These are phyloP conservation scores for Quercus ilex DNA, from an alignment of 306 rosid genomes.

Conservation along the genomic window DNA sequence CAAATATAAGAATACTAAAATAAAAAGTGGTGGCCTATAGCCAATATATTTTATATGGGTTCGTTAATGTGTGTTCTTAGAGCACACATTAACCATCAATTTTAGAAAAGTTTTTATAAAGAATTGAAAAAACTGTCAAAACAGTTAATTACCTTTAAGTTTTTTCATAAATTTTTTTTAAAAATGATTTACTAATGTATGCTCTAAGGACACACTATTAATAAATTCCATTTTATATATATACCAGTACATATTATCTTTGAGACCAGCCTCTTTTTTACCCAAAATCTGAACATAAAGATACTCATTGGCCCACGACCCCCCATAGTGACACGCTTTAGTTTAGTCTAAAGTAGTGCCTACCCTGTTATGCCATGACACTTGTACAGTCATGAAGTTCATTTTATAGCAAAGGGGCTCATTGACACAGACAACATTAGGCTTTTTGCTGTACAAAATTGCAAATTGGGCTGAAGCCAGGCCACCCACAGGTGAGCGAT, in stretches of 20 bases:
- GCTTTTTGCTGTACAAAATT: neutral
- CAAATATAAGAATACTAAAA: neutral
- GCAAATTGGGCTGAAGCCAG: neutral
- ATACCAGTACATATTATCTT: neutral
- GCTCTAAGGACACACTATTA: fast-evolving
- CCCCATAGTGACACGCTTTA: conserved; percentile 5
- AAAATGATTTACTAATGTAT: too few species aligned
- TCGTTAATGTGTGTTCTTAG: too few species aligned
- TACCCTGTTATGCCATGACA: conserved; percentile 25
- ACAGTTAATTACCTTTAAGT: too few species aligned
- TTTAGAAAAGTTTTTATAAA: fast-evolving
- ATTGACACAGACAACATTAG: conserved; percentile 2
- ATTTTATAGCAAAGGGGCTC: neutral
- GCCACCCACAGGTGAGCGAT: conserved; percentile 16
- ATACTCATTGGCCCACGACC: conserved; percentile 15
- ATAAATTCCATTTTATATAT: too few species aligned
- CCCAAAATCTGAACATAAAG: neutral
- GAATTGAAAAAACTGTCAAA: fast-evolving
- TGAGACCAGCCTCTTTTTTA: neutral
- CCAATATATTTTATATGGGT: neutral
- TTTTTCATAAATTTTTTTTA: too few species aligned
- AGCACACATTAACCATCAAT: too few species aligned
- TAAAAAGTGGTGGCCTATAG: neutral
- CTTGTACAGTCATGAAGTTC: conserved; percentile 18
- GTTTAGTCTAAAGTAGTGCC: conserved; percentile 26